phyloP scores from a whole-genome alignment of 2,329 filamentous ascomycete species.

The Chrysosphaeria jannelii region DNA sequence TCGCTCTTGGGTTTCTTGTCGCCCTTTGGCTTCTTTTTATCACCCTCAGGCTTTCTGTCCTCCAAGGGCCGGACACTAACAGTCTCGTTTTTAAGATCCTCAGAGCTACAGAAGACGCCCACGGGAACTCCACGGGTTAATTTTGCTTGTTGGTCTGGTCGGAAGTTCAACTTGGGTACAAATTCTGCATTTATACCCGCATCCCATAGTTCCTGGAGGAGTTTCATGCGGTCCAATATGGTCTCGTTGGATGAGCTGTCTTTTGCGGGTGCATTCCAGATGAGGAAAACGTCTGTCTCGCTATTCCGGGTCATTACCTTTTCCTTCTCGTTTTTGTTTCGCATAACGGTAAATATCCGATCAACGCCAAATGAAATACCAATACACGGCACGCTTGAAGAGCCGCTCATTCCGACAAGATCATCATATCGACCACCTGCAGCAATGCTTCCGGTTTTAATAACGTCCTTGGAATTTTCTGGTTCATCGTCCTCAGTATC shows the following conservation, averaged over 20 bases:
- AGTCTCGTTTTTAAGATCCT: too few relatives aligned
- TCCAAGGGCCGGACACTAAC: too few relatives aligned
- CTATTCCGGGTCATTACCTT: conserved; percentile 23
- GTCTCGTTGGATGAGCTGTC: conserved; percentile 42
- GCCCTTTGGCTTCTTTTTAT: too few relatives aligned
- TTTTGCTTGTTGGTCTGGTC: conserved; percentile 72
- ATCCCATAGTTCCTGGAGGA: conserved; percentile 53
- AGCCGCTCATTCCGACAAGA: conserved; percentile 80
- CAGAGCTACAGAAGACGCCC: too few relatives aligned
- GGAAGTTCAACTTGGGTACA: conserved; percentile 69
- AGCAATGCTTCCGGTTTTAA: conserved; percentile 62
- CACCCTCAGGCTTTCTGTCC: too few relatives aligned
- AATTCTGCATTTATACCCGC: conserved; percentile 80
- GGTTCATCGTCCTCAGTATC: conserved; percentile 2
- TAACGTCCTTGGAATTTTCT: too few relatives aligned
- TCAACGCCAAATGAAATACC: conserved; percentile 87
- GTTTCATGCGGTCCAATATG: conserved; percentile 54
- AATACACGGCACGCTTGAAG: conserved; percentile 64
- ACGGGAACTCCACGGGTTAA: conserved; percentile 68
- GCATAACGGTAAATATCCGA: conserved; percentile 78
- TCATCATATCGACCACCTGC: conserved; percentile 82
- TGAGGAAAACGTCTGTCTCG: conserved; percentile 74
- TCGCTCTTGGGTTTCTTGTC: too few relatives aligned
- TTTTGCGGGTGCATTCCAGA: conserved; percentile 87
- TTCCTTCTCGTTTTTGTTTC: conserved; percentile 31